Evolutionary conservation across 176 grass and related monocot species (phyloP).

Genomic region (Aegilops umbellulata): DNA sequence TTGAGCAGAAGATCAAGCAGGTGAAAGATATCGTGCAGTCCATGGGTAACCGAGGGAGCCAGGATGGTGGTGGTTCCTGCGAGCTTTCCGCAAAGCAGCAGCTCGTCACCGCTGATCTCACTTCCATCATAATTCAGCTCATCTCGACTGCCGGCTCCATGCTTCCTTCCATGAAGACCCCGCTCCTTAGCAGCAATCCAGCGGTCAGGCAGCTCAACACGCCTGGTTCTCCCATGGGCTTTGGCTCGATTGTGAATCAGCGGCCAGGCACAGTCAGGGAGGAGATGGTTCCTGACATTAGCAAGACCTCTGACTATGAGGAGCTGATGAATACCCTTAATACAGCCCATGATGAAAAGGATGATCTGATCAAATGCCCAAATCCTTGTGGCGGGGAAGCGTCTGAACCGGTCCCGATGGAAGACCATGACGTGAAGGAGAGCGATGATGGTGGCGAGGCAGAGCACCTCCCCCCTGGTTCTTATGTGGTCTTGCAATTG

Average conservation of each 20-base stretch:
- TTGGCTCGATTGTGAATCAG: constrained; percentile 43
- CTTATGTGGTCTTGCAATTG: constrained; percentile 80
- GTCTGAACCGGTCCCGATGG: constrained; percentile 43
- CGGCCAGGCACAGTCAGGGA: constrained; percentile 31
- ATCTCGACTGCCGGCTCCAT: constrained; percentile 82
- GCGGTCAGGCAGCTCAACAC: constrained; percentile 50
- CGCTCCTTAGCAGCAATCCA: constrained; percentile 63
- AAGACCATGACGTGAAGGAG: constrained; percentile 84
- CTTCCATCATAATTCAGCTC: constrained; percentile 87
- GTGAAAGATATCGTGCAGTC: constrained; percentile 74
- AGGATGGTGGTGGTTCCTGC: constrained; percentile 30
- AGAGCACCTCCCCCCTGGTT: constrained; percentile 81
- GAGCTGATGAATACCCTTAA: constrained; percentile 50
- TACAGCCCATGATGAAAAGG: constrained; percentile 36
- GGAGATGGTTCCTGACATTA: constrained; percentile 27
- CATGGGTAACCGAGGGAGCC: constrained; percentile 51
- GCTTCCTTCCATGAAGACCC: constrained; percentile 81
- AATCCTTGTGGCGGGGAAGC: constrained; percentile 44
- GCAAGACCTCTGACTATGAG: constrained; percentile 52
- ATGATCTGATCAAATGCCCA: constrained; percentile 55
- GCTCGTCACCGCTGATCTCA: constrained; percentile 74
- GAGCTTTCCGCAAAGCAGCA: constrained; percentile 75
- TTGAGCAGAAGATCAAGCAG: constrained; percentile 93
- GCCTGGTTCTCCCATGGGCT: constrained; percentile 40
- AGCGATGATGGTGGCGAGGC: constrained; percentile 83